These are phyloP conservation scores for Phylloporus rhodoxanthus DNA, from an alignment of 768 basidiomycete species.

Conservation along the genomic window DNA sequence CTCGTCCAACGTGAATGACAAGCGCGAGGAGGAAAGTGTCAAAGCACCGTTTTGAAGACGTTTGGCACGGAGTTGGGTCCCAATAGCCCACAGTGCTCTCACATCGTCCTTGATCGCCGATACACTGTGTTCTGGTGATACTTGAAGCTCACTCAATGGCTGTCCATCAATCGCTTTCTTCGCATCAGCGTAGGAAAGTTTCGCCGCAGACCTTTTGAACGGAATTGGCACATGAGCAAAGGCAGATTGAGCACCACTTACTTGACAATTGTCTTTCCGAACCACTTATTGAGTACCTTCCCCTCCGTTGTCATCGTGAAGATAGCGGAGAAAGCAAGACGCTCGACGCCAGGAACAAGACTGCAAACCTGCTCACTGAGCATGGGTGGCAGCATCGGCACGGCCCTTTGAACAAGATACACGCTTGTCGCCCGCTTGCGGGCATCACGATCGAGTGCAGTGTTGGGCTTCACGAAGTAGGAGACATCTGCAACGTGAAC, in stretches of 20 bases:
- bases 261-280: conserved; percentile 90
- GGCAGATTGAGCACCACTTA: conserved; percentile 30
- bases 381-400: conserved; percentile 95
- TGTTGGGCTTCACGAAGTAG: conserved; percentile 90
- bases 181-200: conserved; percentile 77
- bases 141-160: conserved; percentile 44
- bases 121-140: conserved; percentile 52
- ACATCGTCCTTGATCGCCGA: conserved; percentile 73
- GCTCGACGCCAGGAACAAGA: conserved; percentile 80
- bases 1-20: conserved; percentile 77
- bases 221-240: conserved; percentile 2
- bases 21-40: conserved; percentile 57
- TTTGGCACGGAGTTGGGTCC: conserved; percentile 62
- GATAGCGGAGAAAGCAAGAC: conserved; percentile 84
- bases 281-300: conserved; percentile 81
- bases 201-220: conserved; percentile 66
- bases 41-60: conserved; percentile 82
- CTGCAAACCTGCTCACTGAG: conserved; percentile 92
- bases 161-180: conserved; percentile 79
- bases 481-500: conserved; percentile 97
- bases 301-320: conserved; percentile 84
- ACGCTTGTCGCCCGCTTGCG: conserved; percentile 96
- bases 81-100: conserved; percentile 57
- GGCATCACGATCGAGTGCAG: conserved; percentile 96
- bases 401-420: conserved; percentile 91